Evolutionary conservation across 2,329 filamentous ascomycete genomes (phyloP).

Genomic region (Calonectria hawksworthii): DNA sequence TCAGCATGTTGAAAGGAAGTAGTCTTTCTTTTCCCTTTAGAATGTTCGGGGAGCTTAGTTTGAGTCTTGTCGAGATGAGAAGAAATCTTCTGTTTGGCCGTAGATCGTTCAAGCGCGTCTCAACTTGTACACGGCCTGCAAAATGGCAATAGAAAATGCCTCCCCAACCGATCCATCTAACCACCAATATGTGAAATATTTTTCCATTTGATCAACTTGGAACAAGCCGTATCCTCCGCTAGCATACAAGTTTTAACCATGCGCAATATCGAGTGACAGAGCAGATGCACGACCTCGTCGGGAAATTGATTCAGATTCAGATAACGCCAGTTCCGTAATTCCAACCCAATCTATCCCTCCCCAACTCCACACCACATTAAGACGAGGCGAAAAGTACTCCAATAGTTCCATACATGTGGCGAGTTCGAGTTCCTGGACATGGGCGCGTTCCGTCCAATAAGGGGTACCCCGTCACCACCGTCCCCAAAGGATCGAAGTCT

Average conservation of each 20-base stretch:
- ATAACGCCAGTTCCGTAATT: constrained; percentile 42
- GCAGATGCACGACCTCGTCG: not conserved
- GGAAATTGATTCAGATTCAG: constrained; percentile 32
- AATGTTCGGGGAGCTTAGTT: constrained; percentile 37
- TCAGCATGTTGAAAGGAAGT: constrained; percentile 40
- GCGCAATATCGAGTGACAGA: not conserved
- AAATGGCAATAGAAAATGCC: constrained; percentile 45
- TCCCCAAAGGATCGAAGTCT: not conserved
- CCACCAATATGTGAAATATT: constrained; percentile 12
- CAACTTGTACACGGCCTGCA: constrained; percentile 47
- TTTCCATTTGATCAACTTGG: not conserved
- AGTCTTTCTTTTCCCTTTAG: constrained; percentile 40
- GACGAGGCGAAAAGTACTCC: constrained; percentile 23
- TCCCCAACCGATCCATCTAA: constrained; percentile 26
- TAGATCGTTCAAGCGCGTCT: constrained; percentile 38
- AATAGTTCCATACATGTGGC: constrained; percentile 21
- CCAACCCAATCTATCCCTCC: constrained; percentile 36
- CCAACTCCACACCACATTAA: constrained; percentile 37
- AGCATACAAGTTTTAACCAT: not conserved
- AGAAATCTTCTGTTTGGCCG: constrained; percentile 42
- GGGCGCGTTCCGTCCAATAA: not conserved
- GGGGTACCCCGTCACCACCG: not conserved
- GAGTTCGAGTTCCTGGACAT: not conserved
- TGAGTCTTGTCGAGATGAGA: constrained; percentile 34
- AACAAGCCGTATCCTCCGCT: constrained; percentile 13